Base-by-base conservation (phyloP, 2,329 filamentous ascomycete genomes). In the Fusarium pininemorale region DNA sequence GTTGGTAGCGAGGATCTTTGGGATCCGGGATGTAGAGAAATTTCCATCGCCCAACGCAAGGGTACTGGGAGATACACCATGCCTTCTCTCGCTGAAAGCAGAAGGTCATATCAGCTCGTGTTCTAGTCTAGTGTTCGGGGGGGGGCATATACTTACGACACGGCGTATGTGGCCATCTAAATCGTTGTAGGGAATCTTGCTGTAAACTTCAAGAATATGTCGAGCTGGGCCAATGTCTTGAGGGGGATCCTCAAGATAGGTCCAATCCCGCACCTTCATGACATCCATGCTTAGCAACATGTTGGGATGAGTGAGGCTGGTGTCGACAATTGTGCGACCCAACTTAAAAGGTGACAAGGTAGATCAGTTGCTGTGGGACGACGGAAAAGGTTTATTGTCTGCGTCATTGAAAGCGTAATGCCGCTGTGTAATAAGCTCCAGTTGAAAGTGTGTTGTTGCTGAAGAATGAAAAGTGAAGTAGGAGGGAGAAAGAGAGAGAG, bases 31-130 rank as follows among this genome's bases (percentile, higher is more conserved):
- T 79, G 47, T 82, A 83, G 22, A 87, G 80, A 64, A 88, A 88
- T 53, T 84, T 86, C 84, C 86, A 87, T 51, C 85, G 82, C n/a
- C 86, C 86, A 60, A 87, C 82, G 73, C 82, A 86, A 32, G 85
- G 84, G 66, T 83, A 83, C 13, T 82, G 82, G 47, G 84, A 84
- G 53, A 84, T 75, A 35, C 80, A 81, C 86, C 86, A 87, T 12
- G 86, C 82, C 47, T 82, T 80, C 65, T 86, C 84, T 69, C 86
- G 82, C 86, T 87, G 58, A 56, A 53, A 13, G 50, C 26, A 61
- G 57, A 50, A 44, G 42, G 50, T 54, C 22, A 58, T 61, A 65
- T 72, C 56, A 74, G 66, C 58, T 64, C 30, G 30, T 35, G 41
- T 47, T 60, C 42, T 32, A 18, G 53, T 24, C 42, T 24, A 18